Base-by-base conservation (phyloP, 306 rosid species). In the Psophocarpus tetragonolobus region DNA sequence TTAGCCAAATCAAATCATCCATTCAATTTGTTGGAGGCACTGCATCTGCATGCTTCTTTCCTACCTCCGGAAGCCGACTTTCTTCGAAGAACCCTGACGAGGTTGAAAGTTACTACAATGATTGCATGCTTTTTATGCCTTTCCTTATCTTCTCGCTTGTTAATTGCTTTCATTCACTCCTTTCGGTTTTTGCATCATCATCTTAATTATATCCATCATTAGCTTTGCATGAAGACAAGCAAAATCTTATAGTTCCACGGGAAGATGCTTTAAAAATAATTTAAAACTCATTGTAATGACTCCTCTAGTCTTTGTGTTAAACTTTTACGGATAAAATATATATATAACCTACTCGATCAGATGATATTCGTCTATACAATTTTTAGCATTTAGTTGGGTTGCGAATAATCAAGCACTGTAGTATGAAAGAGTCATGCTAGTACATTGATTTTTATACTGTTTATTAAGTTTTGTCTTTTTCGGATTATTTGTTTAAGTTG, bases 61-160 rank as follows among this genome's bases (percentile, higher is more conserved):
- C 41, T 82, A 61, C 87, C 76, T 73, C 75, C 33, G 14, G 83
- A 79, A 80, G 85, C 83, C 64, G 80, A 77, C 53, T 81, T 83
- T 71, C 13, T 32, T 73, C 54, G 78, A 84, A 75, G 82, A 79
- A 68, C 78, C 82, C 70, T 41, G 61, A 54, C 68, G 84, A 76
- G 93, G 86, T 90, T 82, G 68, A 84, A 72, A 69, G 75, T 78
- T 68, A 51, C 82, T 68, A 78, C 51, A 17, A 35, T 62, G 53
- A 48, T 30, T 84, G 48, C 79, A 45, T 83, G 72, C 32, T 86
- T 79, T 82, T 9, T 1, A 15, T 56, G 33, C 48, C 72, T 78
- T 45, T 75, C 4, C 5, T 30, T 38, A 51, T 65, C 61, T 64
- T 38, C 17, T 67, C 39, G 1, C 50, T 73, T 67, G 68, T 51